Evolutionary conservation across 257 asterid species (phyloP), one percentile per base, ranked within the genome.

Genomic region (Coffea eugenioides): DNA sequence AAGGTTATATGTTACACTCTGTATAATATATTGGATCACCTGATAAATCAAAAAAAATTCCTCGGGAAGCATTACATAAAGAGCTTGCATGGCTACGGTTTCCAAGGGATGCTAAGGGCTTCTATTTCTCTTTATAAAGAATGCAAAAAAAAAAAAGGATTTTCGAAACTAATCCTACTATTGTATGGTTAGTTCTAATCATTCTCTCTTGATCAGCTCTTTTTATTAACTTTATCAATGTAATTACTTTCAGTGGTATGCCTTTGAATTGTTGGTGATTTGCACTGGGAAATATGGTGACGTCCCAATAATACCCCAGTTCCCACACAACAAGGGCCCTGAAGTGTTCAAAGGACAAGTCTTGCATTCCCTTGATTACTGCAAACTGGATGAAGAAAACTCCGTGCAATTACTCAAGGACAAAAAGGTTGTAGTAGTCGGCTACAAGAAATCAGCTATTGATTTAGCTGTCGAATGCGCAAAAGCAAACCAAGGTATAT

Each of bases 391-490:
- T 46, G 81, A 90, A 78, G 90, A 88, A 43, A 88, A 87, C 67
- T 84, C 94, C 4, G 81, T 86, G 12, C 49, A 79, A 46, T 74
- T 93, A 74, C 76, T 94, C 14, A 83, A 88, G 80, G 95, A 84
- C 71, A 90, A 89, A 80, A 93, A 91, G 77, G 97, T 94, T 4
- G 93, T 88, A 2, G 87, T 94, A 31, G 80, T 94, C 31, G 98
- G 97, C 39, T 94, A 91, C 86, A 94, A 94, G 86, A 94, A 94
- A 89, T 94, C 97, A 3, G 97, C 92, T 5, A 92, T 94, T 73
- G 98, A 94, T 85, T 84, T 94, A 74, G 98, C 97, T 4, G 92
- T 92, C 71, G 98, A 93, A 88, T 94, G 97, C 80, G 95, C 97
- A 8, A 87, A 90, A 83, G 96, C 92, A 41, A 94, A 94, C 84